Evolutionary conservation across 352 stramenopile genomes (phyloP), one percentile per base, ranked within the genome.

Genomic region (Phytophthora melonis): DNA sequence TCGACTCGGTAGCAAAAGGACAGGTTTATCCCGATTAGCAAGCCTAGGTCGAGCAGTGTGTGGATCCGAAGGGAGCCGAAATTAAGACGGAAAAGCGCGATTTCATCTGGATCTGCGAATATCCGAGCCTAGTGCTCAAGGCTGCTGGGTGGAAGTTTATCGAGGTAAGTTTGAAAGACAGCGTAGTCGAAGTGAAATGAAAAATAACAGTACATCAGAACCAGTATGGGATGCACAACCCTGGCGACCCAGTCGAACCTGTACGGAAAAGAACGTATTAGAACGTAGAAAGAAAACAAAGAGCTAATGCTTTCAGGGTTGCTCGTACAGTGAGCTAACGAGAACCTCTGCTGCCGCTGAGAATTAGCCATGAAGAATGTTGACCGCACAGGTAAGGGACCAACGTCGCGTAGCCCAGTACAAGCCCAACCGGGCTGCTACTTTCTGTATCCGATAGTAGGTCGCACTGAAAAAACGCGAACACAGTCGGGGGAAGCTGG

Each of bases 51-150:
- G 5, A 72, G 30, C 0, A 62, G 25, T 14, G 65, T 58, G n/a
- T 36, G 18, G 43, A 78, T 74, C 1, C 70, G 70, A 18, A 81
- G 59, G 9, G 70, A 77, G 41, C 74, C 58, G 14, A 78, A 68
- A 9, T 56, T 70, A 8, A 67, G 13, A 10, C 58, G 62, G 27
- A 81, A 69, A n/a, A 74, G 30, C 10, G 62, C 66, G 21, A 76
- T 58, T 16, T 72, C n/a, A 7, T 54, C 30, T 11, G 74, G 70
- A 27, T 76, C 59, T 0, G 67, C 63, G 3, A 66, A 36, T 1
- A 72, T 49, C 0, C 54, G 43, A 1, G 75, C 70, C 0, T 66
- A n/a, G 0, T 32, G 54, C 49, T 81, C 75, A 30, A 79, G 77
- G 30, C 39, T 68, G 7, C 66, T 61, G 5, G 55, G 16, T 5